phyloP scores from a whole-genome alignment of 108 stramenopile species.

The Tribonema minus region DNA sequence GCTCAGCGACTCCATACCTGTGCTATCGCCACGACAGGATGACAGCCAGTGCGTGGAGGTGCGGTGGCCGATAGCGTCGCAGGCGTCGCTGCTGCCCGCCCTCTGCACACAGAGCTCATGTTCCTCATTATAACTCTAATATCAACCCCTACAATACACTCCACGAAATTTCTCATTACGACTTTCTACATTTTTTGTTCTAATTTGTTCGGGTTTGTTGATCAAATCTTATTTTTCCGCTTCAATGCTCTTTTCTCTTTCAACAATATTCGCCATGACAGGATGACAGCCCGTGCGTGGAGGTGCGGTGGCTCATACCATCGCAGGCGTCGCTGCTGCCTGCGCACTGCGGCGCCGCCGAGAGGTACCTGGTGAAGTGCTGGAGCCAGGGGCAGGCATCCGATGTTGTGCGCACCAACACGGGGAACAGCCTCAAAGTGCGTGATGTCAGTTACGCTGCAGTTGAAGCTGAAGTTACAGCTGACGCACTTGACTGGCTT shows the following conservation, averaged over 20 bases:
- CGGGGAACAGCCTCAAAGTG: neutral
- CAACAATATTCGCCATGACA: no score
- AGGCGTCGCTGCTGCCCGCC: constrained; percentile 28
- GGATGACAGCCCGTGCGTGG: constrained; percentile 30
- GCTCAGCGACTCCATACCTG: neutral
- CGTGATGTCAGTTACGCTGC: neutral
- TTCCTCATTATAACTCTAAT: no score
- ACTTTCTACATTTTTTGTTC: no score
- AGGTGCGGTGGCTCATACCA: constrained; percentile 45
- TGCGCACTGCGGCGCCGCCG: constrained; percentile 21
- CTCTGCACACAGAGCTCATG: no score
- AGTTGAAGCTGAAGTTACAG: no score
- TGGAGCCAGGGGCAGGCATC: constrained; percentile 27
- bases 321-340: constrained; percentile 37
- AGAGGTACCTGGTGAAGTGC: constrained; percentile 32
- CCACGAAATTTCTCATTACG: no score
- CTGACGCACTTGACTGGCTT: no score
- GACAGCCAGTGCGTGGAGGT: constrained; percentile 29
- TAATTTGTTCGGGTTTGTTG: no score
- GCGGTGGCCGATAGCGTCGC: constrained; percentile 36
- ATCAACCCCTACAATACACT: no score
- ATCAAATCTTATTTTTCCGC: no score
- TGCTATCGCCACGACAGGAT: constrained; percentile 37
- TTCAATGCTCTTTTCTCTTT: no score
- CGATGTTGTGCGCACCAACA: constrained; percentile 33